Conservation (phyloP, 2,329 filamentous ascomycete genomes). For the Colletotrichum sp. region DNA sequence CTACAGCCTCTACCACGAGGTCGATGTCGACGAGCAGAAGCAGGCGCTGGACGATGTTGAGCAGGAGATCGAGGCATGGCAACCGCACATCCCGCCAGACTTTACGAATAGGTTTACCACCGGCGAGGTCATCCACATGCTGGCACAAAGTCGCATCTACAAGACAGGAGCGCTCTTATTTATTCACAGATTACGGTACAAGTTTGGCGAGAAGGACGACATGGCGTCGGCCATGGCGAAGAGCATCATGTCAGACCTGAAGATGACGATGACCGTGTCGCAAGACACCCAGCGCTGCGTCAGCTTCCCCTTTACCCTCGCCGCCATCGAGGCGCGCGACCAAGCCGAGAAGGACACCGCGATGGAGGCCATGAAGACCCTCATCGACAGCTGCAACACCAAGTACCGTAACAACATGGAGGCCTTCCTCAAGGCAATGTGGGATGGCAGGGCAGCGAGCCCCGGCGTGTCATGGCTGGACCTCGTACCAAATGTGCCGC, state of each 20-base stretch:
- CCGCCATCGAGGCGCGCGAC: conserved; percentile 27
- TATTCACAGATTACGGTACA: conserved; percentile 25
- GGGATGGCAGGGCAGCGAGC: neutral
- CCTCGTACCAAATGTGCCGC: neutral
- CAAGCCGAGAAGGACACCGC: conserved; percentile 5
- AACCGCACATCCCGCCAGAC: conserved; percentile 23
- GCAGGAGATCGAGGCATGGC: conserved; percentile 21
- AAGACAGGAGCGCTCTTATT: conserved; percentile 26
- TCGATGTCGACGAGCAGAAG: conserved; percentile 7
- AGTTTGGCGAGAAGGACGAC: conserved; percentile 23
- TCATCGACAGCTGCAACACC: conserved; percentile 15
- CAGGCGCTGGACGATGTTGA: conserved; percentile 18
- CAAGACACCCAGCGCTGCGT: conserved; percentile 21
- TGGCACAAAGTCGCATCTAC: conserved; percentile 30
- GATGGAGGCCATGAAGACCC: conserved; percentile 1
- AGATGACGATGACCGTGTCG: conserved; percentile 23
- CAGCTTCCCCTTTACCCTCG: conserved; percentile 26
- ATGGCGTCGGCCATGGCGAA: conserved; percentile 23
- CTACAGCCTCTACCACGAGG: conserved; percentile 16
- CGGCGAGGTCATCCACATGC: conserved; percentile 30
- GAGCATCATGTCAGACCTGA: conserved; percentile 27
- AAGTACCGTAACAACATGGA: conserved; percentile 5
- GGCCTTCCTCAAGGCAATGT: neutral
- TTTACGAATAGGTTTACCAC: conserved; percentile 23
- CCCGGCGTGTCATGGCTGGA: conserved; percentile 15